Percentiles rank a stretch among this genome's conserved stretches.
Conservation (phyloP, 2,329 filamentous ascomycete species). For the Thielaviopsis punctulata region DNA sequence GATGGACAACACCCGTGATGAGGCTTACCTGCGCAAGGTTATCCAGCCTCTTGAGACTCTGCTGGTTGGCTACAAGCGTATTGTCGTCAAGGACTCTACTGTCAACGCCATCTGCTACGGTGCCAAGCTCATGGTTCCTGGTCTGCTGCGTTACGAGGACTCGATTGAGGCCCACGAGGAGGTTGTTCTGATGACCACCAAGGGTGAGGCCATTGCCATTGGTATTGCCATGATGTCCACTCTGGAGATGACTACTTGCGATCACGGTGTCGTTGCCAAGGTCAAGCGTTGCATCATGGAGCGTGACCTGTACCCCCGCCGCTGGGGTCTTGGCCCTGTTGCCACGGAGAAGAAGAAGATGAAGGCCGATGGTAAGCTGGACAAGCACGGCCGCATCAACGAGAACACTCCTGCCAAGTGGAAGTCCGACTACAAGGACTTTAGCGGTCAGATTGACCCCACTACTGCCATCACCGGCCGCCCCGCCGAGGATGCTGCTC, state of each 20-base stretch:
- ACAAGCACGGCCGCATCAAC: conserved; percentile 90
- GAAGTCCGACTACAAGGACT: conserved; percentile 88
- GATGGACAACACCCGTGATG: conserved; percentile 88
- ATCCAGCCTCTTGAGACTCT: conserved; percentile 88
- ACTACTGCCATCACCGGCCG: conserved; percentile 31
- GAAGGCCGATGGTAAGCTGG: conserved; percentile 92
- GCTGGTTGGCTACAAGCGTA: conserved; percentile 82
- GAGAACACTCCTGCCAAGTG: conserved; percentile 87
- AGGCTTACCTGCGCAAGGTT: conserved; percentile 77
- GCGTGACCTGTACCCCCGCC: conserved; percentile 86
- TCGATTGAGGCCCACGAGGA: conserved; percentile 91
- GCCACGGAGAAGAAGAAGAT: conserved; percentile 99
- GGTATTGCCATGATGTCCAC: conserved; percentile 97
- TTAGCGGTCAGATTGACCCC: conserved; percentile 31
- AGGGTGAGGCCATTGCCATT: conserved; percentile 94
- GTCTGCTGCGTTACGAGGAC: conserved; percentile 77
- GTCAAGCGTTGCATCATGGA: conserved; percentile 99
- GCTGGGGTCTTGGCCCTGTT: conserved; percentile 90
- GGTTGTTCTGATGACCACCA: conserved; percentile 95
- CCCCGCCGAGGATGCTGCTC: conserved; percentile 26
- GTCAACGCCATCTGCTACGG: conserved; percentile 98
- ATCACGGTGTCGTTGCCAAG: conserved; percentile 95
- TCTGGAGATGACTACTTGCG: conserved; percentile 88
- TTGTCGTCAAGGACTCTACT: conserved; percentile 71
- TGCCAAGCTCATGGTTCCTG: conserved; percentile 97